Evolutionary conservation across 352 stramenopile species (phyloP).

Genomic region (Blastocystis sp.): DNA sequence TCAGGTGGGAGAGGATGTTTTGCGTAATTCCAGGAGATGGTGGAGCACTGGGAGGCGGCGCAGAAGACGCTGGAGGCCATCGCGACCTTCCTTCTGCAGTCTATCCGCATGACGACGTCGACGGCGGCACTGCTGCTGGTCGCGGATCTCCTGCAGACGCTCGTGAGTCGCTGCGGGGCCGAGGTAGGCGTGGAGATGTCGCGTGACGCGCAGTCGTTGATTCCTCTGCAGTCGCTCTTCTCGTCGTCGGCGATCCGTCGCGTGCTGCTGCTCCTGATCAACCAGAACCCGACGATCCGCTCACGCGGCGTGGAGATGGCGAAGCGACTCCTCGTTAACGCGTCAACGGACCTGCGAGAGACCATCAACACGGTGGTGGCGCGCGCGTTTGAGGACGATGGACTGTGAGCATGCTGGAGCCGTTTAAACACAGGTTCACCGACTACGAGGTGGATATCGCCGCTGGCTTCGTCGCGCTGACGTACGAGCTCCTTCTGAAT

Average conservation of each 20-base stretch:
- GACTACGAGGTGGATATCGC: conserved; percentile 49
- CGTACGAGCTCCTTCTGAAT: not conserved
- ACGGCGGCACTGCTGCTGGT: not conserved
- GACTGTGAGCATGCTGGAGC: not conserved
- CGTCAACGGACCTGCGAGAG: not conserved
- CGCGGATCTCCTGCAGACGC: not conserved
- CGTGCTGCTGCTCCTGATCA: not conserved
- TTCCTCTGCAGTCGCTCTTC: not conserved
- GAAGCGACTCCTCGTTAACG: not conserved
- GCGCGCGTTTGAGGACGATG: not conserved
- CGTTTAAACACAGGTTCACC: not conserved
- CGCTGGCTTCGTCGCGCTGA: not conserved
- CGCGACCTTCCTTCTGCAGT: not conserved
- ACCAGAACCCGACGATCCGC: conserved; percentile 22
- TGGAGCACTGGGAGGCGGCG: not conserved
- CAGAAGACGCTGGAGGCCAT: not conserved
- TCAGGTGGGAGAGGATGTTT: not conserved
- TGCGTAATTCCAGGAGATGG: not conserved
- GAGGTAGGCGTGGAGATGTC: not conserved
- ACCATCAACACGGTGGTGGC: not conserved
- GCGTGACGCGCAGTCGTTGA: not conserved
- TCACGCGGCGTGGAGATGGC: not conserved
- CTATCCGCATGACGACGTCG: not conserved
- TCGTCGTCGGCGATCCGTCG: not conserved
- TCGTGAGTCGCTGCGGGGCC: not conserved